A percentile compares a stretch with the other conserved stretches of the same genome.
phyloP scores from a whole-genome alignment of 106 monocot genomes.

The Acorus gramineus region DNA sequence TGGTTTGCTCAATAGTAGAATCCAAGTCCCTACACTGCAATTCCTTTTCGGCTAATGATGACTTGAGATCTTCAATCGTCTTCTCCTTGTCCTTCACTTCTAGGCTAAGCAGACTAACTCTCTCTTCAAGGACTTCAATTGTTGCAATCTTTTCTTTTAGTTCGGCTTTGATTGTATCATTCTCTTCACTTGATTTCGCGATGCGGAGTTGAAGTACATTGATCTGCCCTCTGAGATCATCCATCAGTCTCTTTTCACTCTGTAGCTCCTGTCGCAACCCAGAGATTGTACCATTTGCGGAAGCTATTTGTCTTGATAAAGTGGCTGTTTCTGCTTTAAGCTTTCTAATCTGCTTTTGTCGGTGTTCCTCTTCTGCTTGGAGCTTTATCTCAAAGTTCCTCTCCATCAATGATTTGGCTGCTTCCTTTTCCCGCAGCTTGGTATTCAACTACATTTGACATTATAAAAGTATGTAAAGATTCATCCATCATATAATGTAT shows the following conservation, averaged over 20 bases:
- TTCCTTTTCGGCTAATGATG: slow-evolving; percentile 39
- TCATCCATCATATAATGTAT: too few relatives aligned
- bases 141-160: slow-evolving; percentile 34
- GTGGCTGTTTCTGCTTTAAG: slow-evolving; percentile 43
- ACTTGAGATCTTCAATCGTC: slow-evolving; percentile 32
- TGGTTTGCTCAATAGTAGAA: slow-evolving; percentile 34
- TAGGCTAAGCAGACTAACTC: slow-evolving; percentile 28
- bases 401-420: slow-evolving; percentile 24
- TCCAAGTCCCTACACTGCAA: slow-evolving; percentile 36
- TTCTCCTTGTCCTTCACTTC: slow-evolving; percentile 70
- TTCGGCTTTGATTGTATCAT: slow-evolving; percentile 45
- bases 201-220: slow-evolving; percentile 31
- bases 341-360: slow-evolving; percentile 32
- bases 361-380: slow-evolving; percentile 37
- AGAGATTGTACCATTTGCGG: slow-evolving; percentile 41
- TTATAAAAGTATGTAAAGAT: neutral
- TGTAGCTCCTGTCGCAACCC: slow-evolving; percentile 45
- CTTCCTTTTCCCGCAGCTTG: slow-evolving; percentile 33
- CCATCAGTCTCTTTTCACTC: slow-evolving; percentile 30
- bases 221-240: slow-evolving; percentile 39
- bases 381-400: slow-evolving; percentile 44
- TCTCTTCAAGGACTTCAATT: slow-evolving; percentile 50
- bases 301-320: slow-evolving; percentile 41
- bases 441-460: slow-evolving; percentile 43
- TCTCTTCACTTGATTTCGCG: slow-evolving; percentile 30